phyloP scores from a whole-genome alignment of 2,329 filamentous ascomycete species.

The Apiospora malaysiana region DNA sequence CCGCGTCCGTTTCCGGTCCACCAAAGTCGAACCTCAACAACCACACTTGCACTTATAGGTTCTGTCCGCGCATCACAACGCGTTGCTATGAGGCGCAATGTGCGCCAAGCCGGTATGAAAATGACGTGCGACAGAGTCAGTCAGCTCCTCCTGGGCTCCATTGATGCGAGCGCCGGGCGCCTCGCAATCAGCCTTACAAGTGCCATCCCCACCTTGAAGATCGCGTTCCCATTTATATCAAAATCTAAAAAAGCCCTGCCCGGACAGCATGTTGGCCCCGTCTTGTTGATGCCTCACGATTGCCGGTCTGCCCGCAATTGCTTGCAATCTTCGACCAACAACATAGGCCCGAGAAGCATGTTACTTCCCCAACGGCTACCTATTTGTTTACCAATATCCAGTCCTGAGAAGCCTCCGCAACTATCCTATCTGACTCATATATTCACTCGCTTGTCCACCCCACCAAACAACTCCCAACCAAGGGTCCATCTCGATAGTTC shows the following conservation, averaged over 20 bases:
- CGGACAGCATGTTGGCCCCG: conserved; percentile 12
- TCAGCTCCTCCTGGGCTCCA: conserved; percentile 1
- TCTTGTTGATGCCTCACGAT: conserved; percentile 11
- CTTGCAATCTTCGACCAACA: conserved; percentile 5
- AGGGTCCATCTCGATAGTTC: not conserved
- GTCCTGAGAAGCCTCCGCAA: not conserved
- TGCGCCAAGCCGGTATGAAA: not conserved
- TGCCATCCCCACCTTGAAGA: conserved; percentile 7
- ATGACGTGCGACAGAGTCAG: not conserved
- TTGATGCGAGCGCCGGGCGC: not conserved
- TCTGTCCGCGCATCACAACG: conserved; percentile 6
- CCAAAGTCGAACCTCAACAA: not conserved
- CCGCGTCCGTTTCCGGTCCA: conserved; percentile 2
- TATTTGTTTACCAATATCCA: not conserved
- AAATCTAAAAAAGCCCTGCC: not conserved
- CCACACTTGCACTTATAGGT: not conserved
- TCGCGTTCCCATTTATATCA: conserved; percentile 7
- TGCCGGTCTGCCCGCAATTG: conserved; percentile 5
- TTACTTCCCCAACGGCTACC: not conserved
- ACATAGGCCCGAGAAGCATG: not conserved
- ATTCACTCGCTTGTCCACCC: not conserved
- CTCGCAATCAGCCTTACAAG: conserved; percentile 16
- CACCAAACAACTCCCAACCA: not conserved
- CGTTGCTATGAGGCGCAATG: conserved; percentile 10
- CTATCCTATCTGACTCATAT: not conserved